Conservation (phyloP, 768 basidiomycete genomes). For the Boletus speciosus region DNA sequence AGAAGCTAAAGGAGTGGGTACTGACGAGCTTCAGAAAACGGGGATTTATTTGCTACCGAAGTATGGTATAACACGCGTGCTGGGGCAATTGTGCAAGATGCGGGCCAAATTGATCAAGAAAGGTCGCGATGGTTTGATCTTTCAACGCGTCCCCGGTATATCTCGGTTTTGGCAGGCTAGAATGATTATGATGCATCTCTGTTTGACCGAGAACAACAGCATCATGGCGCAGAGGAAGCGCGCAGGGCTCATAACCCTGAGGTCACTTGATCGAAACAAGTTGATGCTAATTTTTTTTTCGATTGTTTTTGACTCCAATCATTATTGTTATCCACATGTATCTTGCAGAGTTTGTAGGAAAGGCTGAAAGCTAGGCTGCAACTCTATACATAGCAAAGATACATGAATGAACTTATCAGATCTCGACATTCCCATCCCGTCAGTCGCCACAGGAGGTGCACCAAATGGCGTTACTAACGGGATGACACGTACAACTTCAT, state of each 20-base stretch:
- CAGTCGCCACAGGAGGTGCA: no score
- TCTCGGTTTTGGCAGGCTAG: not conserved
- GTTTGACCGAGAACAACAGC: constrained; percentile 14
- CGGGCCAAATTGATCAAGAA: not conserved
- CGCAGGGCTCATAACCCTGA: constrained; percentile 50
- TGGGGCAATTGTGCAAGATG: not conserved
- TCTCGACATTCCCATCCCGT: no score
- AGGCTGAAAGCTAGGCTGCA: no score
- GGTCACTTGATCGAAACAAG: constrained; percentile 49
- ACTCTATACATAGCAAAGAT: no score
- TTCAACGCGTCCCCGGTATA: no score
- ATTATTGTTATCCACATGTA: no score
- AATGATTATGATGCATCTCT: fast-evolving
- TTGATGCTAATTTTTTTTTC: constrained; percentile 30
- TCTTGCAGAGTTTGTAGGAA: no score
- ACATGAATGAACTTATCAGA: no score
- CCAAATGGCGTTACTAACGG: no score
- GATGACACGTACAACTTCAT: no score
- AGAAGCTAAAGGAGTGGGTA: not conserved
- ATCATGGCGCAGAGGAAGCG: constrained; percentile 49
- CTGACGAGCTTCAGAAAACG: not conserved
- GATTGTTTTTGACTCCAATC: not conserved
- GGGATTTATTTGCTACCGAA: not conserved
- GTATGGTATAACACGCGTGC: not conserved
- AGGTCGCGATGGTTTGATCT: not conserved